Evolutionary conservation across 495 filamentous ascomycete genomes (phyloP), one percentile per base, ranked within the genome.

Genomic region (Neurospora intermedia): DNA sequence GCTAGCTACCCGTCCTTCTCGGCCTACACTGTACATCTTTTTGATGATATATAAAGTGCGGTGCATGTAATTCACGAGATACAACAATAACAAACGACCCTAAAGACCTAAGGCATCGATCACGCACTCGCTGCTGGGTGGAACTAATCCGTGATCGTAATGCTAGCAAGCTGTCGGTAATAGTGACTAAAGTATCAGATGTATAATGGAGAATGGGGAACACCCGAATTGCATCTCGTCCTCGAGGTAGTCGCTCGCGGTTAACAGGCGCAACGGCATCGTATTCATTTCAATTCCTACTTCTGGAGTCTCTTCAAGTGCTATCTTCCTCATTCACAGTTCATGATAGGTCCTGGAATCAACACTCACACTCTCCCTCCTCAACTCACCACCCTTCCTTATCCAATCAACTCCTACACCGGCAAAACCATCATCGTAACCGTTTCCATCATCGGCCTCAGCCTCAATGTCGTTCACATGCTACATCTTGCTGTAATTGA

Each of bases 381-480:
- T 23, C 48, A 23, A 27, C 48, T 5, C 5, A 59, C 20, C 18
- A 71, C 23, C 43, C 73, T 73, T 4, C 75, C 75, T 0, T 59
- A 72, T 43, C 70, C 72, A 0, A 70, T 42, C 5, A 70, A 9
- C 16, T 71, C 48, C 31, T 76, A 70, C 27, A 43, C 77, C 0
- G 76, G 76, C 27, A 76, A 85, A 70, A 87, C 83, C 10, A 77
- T 87, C 48, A 83, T 90, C 69, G 78, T 90, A 39, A 90, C 87
- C 0, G 87, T 87, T 48, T 79, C 82, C 35, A 88, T 88, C 71
- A 80, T 79, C 4, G 88, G 88, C 38, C 76, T 89, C 1, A 87
- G 88, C 23, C 80, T 86, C 39, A 87, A 2, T 31, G 27, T 31
- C 48, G 48, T 62, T 31, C 23, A 62, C 54, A 62, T 62, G 54